Base-by-base conservation (phyloP, 352 stramenopile genomes). In the Lagenidium giganteum region DNA sequence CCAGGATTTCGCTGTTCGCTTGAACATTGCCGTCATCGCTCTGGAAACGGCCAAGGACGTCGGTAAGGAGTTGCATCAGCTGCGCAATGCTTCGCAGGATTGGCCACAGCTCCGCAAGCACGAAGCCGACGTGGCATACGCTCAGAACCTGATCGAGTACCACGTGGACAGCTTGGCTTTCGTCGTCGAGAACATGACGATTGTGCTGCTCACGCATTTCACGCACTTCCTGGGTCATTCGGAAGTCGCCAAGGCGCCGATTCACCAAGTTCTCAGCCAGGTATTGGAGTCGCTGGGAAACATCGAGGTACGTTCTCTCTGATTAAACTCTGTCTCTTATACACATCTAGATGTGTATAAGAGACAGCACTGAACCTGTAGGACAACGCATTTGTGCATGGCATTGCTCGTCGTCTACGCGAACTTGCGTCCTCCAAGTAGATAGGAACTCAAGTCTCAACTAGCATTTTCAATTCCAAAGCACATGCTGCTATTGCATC, bases 101-200 rank as follows among this genome's bases (percentile, higher is more conserved):
- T 37, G 51, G 14, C 46, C 18, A 8, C 24, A 8, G 8, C 50
- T 39, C 26, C 59, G 48, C n/a, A 56, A 78, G 24, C 49, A 77
- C 40, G 40, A 53, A 30, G 65, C 51, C 31, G 67, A 83, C 21
- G 65, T 60, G 7, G 48, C 53, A 17, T 64, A 71, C 43, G 25
- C 70, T 33, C 58, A 72, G 43, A 77, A 60, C 53, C 60, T 87
- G 43, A 39, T 84, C n/a, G 77, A 87, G 51, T 87, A 90, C 45
- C 70, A 93, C 54, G 49, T 50, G 14, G 80, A 93, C 42, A 90
- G 75, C 41, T 49, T 89, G 53, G 50, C 61, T 11, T 93, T 93
- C 34, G 54, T 87, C 29, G 62, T 84, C 14, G 77, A 93, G 64
- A 89, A 88, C 59, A 81, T 85, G 66, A 57, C 76, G 13, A 67